These are phyloP conservation scores for Chondrostereum purpureum DNA, from an alignment of 1,284 basidiomycete genomes.

Conservation along the genomic window DNA sequence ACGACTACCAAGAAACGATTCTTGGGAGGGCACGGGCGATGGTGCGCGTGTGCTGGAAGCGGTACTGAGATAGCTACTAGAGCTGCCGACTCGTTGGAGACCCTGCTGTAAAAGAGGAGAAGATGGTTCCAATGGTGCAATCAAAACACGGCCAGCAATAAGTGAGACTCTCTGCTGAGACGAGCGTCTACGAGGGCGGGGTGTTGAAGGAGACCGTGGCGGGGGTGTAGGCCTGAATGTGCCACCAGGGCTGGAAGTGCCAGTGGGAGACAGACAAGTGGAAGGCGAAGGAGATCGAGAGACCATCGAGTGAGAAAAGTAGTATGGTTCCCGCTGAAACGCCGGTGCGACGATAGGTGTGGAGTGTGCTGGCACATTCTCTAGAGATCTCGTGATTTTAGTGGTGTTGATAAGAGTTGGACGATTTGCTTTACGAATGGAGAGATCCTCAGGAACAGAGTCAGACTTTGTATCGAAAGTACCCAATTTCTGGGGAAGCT, in stretches of 20 bases:
- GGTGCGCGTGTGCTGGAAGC: conserved; percentile 56
- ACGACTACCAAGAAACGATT: conserved; percentile 49
- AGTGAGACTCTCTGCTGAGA: conserved; percentile 78
- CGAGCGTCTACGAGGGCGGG: conserved; percentile 64
- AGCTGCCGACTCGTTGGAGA: conserved; percentile 53
- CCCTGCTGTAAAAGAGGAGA: conserved; percentile 54
- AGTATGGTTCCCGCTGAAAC: conserved; percentile 15
- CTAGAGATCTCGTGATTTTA: conserved; percentile 14
- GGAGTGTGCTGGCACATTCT: too few relatives aligned
- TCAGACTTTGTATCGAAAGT: conserved; percentile 1
- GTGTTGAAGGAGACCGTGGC: conserved; percentile 36
- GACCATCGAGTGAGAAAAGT: conserved; percentile 18
- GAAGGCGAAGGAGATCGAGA: conserved; percentile 28
- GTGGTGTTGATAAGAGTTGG: conserved; percentile 4
- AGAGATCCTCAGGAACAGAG: not conserved
- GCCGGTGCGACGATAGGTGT: conserved; percentile 6
- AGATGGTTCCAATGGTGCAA: conserved; percentile 64
- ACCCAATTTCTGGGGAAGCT: conserved; percentile 7
- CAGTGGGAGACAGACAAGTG: conserved; percentile 17
- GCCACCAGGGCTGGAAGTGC: conserved; percentile 14
- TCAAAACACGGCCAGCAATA: conserved; percentile 71
- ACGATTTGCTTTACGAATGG: not conserved
- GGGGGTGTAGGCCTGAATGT: conserved; percentile 18
- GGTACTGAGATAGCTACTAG: conserved; percentile 54
- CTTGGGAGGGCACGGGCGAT: conserved; percentile 43